Evolutionary conservation across 1,139 yeast genomes (phyloP).

Genomic region (Scheffersomyces lignicola): DNA sequence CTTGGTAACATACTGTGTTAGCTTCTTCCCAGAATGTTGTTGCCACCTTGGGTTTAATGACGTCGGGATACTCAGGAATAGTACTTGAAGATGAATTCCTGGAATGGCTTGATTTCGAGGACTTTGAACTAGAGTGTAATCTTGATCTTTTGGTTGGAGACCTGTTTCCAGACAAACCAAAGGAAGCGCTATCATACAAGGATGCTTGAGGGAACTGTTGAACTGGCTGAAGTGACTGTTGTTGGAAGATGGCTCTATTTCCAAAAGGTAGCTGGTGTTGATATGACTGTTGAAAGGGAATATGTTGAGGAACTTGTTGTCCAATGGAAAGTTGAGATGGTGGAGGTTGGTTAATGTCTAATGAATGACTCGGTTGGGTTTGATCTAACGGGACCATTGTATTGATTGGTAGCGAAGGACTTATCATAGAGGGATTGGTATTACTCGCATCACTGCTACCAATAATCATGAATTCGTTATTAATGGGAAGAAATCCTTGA

Average conservation of each 20-base stretch:
- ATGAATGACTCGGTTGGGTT: not conserved
- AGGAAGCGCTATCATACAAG: not conserved
- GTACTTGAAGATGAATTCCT: constrained; percentile 18
- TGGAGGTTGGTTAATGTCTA: constrained; percentile 8
- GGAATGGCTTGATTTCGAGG: constrained; percentile 12
- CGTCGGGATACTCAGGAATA: constrained; percentile 15
- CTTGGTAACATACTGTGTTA: constrained; percentile 49
- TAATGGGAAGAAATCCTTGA: constrained; percentile 6
- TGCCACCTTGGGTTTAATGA: constrained; percentile 37
- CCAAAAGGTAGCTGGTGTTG: constrained; percentile 9
- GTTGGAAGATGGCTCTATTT: constrained; percentile 6
- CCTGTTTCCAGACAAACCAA: not conserved
- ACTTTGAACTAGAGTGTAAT: constrained; percentile 1
- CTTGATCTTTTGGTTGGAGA: not conserved
- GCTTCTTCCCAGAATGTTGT: constrained; percentile 54
- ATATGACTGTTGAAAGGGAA: constrained; percentile 6
- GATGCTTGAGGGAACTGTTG: constrained; percentile 7
- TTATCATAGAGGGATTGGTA: constrained; percentile 7
- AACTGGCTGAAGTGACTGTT: constrained; percentile 6
- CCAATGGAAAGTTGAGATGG: constrained; percentile 8
- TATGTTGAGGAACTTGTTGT: constrained; percentile 8
- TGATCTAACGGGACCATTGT: constrained; percentile 9
- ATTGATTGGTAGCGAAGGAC: constrained; percentile 11
- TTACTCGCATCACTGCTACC: constrained; percentile 6
- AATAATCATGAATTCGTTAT: not conserved